Percentiles rank a stretch among this genome's conserved stretches.
Evolutionary conservation across 495 filamentous ascomycete genomes (phyloP).

Genomic region (Tirmania nivea): DNA sequence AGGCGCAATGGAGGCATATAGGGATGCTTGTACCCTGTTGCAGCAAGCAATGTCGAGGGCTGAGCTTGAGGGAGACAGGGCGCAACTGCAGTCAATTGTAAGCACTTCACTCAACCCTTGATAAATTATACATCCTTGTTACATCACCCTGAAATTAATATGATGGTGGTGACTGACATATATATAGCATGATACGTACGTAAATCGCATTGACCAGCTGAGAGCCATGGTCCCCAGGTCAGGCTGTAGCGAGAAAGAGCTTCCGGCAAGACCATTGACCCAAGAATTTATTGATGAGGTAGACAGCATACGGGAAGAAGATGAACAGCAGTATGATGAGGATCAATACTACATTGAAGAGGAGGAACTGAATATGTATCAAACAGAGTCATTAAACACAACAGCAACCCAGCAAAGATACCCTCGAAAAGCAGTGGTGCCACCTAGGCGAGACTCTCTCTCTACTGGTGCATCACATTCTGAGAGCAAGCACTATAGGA

Average conservation of each 20-base stretch:
- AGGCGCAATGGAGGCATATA: constrained; percentile 77
- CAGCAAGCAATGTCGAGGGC: constrained; percentile 72
- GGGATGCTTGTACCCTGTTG: constrained; percentile 65
- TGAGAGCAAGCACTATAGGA: neutral
- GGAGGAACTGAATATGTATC: neutral
- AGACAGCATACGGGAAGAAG: neutral
- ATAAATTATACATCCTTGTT: neutral
- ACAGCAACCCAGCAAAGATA: neutral
- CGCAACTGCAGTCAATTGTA: constrained; percentile 77
- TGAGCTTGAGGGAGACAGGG: constrained; percentile 57
- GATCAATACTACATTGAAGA: neutral
- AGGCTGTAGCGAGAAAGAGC: constrained; percentile 37
- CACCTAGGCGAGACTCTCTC: constrained; percentile 23
- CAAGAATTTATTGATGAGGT: constrained; percentile 35
- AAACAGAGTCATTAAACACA: neutral
- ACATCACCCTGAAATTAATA: neutral
- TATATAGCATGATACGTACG: constrained; percentile 50
- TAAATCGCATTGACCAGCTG: constrained; percentile 66
- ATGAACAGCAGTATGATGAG: neutral
- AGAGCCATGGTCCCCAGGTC: constrained; percentile 41
- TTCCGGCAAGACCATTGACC: constrained; percentile 59
- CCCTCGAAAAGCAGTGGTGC: constrained; percentile 9
- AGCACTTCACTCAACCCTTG: constrained; percentile 17
- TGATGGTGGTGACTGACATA: neutral
- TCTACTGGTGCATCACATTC: constrained; percentile 3